Percentiles rank a stretch among this genome's conserved stretches.
Conservation (phyloP, 306 rosid genomes). For the Rubus parviflorus region DNA sequence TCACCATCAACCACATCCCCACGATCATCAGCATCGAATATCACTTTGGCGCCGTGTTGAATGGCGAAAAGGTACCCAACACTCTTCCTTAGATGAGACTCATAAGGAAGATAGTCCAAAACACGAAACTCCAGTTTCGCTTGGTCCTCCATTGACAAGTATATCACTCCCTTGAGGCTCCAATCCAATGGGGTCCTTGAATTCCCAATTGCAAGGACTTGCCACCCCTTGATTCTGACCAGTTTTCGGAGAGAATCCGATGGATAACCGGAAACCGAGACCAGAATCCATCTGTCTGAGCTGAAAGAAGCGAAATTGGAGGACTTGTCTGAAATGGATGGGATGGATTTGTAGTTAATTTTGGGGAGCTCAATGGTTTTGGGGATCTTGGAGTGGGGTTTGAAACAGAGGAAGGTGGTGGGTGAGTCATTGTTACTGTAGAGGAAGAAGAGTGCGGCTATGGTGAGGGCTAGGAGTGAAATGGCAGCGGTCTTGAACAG, state of each 20-base stretch:
- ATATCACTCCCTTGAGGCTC: conserved; percentile 31
- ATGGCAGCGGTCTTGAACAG: conserved; percentile 34
- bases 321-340: conserved; percentile 23
- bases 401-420: conserved; percentile 30
- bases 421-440: conserved; percentile 12
- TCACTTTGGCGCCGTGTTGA: conserved; percentile 33
- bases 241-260: conserved; percentile 32
- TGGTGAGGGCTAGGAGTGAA: conserved; percentile 25
- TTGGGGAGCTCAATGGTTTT: conserved; percentile 14
- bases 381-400: conserved; percentile 12
- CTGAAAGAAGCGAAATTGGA: conserved; percentile 21
- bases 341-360: conserved; percentile 18
- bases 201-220: conserved; percentile 29
- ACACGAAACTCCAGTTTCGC: conserved; percentile 27
- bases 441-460: conserved; percentile 43
- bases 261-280: conserved; percentile 29
- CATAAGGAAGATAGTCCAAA: conserved; percentile 35
- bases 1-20: conserved; percentile 27
- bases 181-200: conserved; percentile 34
- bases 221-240: conserved; percentile 22
- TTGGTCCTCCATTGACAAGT: conserved; percentile 29
- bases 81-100: conserved; percentile 27
- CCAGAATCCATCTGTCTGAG: conserved; percentile 27
- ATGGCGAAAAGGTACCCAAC: conserved; percentile 33
- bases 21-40: conserved; percentile 31